These are phyloP conservation scores for Nannochloris sp. DNA, from an alignment of 139 green algal species.

Conservation along the genomic window DNA sequence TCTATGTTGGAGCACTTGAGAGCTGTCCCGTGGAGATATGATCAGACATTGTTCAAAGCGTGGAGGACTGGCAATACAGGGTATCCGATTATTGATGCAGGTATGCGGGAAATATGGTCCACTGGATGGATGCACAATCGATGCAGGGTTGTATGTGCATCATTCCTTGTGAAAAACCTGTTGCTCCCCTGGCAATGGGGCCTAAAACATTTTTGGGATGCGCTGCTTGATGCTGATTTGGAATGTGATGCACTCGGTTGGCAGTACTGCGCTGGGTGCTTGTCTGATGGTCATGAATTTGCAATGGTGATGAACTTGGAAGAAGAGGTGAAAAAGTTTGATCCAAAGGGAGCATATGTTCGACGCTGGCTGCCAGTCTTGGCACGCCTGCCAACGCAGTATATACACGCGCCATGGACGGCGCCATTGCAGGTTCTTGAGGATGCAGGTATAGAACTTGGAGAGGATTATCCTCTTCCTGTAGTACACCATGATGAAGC, in stretches of 20 bases:
- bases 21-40: conserved; percentile 71
- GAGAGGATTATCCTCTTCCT: conserved; percentile 54
- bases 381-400: conserved; percentile 56
- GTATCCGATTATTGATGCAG: conserved; percentile 79
- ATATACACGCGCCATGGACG: conserved; percentile 68
- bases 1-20: conserved; percentile 81
- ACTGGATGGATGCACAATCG: conserved; percentile 82
- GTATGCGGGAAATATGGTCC: conserved; percentile 79
- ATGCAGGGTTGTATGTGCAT: conserved; percentile 59
- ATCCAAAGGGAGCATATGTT: conserved; percentile 83
- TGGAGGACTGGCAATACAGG: conserved; percentile 76
- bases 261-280: conserved; percentile 56
- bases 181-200: conserved; percentile 90
- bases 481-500: conserved; percentile 40
- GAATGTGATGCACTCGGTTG: conserved; percentile 81
- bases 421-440: conserved; percentile 44
- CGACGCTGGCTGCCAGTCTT: conserved; percentile 81
- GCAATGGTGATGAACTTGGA: conserved; percentile 68
- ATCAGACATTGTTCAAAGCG: conserved; percentile 71
- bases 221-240: conserved; percentile 81
- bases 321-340: conserved; percentile 45
- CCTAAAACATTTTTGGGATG: conserved; percentile 93
- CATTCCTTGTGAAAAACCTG: conserved; percentile 87
- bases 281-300: conserved; percentile 38
- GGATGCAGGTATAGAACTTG: conserved; percentile 51